These are phyloP conservation scores for Nothophoma quercina DNA, from an alignment of 2,329 filamentous ascomycete genomes.

Conservation along the genomic window DNA sequence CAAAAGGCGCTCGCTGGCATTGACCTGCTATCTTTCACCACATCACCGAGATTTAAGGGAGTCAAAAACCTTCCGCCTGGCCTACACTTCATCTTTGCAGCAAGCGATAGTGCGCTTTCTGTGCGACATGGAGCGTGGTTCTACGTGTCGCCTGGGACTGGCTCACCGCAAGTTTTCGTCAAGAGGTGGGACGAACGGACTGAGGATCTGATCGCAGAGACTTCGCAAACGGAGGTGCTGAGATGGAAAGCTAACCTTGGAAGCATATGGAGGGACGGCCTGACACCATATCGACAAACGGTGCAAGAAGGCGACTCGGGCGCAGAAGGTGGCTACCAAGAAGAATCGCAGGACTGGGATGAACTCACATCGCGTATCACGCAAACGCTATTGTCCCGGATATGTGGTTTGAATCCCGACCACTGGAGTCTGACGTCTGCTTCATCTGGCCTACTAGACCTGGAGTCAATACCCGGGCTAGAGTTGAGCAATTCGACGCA, in stretches of 20 bases:
- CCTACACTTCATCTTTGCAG: conserved; percentile 68
- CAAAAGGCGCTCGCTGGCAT: conserved; percentile 61
- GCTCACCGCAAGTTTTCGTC: conserved; percentile 57
- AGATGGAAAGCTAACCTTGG: conserved; percentile 64
- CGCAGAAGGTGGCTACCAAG: conserved; percentile 42
- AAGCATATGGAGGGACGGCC: conserved; percentile 62
- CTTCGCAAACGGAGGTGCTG: conserved; percentile 53
- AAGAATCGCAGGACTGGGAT: conserved; percentile 62
- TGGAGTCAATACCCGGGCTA: conserved; percentile 68
- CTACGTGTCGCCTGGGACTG: conserved; percentile 54
- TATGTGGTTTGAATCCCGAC: conserved; percentile 56
- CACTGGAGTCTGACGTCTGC: conserved; percentile 66
- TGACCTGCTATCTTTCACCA: conserved; percentile 67
- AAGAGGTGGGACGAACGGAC: conserved; percentile 63
- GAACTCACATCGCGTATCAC: conserved; percentile 61
- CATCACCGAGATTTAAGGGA: conserved; percentile 67
- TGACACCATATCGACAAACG: conserved; percentile 58
- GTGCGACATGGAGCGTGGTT: conserved; percentile 70
- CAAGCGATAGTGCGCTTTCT: conserved; percentile 65
- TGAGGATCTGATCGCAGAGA: conserved; percentile 56
- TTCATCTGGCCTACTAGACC: conserved; percentile 63
- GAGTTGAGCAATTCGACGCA: conserved; percentile 38
- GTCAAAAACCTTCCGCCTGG: conserved; percentile 66
- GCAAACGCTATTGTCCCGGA: conserved; percentile 57
- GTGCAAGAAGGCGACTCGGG: conserved; percentile 39